phyloP scores from a whole-genome alignment of 208 protist species.

The Leishmania mexicana region DNA sequence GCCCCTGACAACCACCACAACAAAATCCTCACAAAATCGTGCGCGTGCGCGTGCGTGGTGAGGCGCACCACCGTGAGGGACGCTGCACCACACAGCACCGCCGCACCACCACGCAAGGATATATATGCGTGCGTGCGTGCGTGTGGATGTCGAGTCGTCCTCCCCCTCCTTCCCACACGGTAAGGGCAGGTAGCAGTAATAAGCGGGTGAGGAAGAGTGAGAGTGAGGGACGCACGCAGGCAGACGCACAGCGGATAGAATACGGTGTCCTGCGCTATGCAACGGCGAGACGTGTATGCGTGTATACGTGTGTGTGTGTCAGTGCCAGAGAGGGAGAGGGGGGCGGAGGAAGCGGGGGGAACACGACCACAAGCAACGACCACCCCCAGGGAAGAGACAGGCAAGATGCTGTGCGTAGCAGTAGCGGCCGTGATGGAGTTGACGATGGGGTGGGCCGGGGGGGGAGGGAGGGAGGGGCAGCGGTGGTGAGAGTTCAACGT shows the following conservation, averaged over 20 bases:
- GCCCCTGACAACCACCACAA: neutral
- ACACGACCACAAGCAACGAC: neutral
- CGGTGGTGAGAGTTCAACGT: neutral
- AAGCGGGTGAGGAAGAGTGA: too few relatives aligned
- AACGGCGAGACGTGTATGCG: neutral
- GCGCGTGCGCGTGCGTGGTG: neutral
- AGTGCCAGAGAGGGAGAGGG: neutral
- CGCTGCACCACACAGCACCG: neutral
- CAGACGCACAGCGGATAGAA: neutral
- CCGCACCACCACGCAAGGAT: too few relatives aligned
- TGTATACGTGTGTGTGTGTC: neutral
- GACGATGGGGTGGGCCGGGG: neutral
- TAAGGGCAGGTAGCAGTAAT: too few relatives aligned
- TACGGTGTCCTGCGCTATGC: neutral
- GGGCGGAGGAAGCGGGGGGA: neutral
- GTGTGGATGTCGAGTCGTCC: neutral
- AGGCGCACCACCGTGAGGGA: neutral
- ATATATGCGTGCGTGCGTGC: neutral
- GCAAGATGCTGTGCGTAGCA: neutral
- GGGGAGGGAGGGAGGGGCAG: too few relatives aligned
- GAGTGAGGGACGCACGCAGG: neutral
- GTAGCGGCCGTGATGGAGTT: too few relatives aligned
- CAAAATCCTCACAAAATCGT: neutral
- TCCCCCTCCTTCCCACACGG: too few relatives aligned
- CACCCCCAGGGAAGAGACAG: neutral